phyloP scores from a whole-genome alignment of 352 stramenopile genomes.

The Phytophthora fragariaefolia region DNA sequence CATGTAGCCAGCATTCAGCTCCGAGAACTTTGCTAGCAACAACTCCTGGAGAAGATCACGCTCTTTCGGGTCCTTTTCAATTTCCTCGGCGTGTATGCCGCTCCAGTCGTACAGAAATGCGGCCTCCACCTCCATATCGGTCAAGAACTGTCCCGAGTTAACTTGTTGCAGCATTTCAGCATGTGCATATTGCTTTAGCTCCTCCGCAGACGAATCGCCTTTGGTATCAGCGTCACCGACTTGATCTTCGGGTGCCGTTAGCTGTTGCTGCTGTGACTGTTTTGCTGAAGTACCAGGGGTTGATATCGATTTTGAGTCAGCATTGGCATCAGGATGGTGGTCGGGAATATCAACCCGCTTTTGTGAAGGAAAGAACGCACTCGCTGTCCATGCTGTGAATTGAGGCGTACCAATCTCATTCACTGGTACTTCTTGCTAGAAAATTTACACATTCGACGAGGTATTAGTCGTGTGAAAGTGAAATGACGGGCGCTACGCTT shows the following conservation, averaged over 20 bases:
- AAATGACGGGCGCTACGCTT: neutral
- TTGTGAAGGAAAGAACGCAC: conserved; percentile 62
- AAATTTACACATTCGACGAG: neutral
- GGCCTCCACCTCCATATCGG: conserved; percentile 79
- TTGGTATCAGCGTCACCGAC: conserved; percentile 34
- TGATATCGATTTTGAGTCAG: conserved; percentile 18
- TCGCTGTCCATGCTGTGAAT: conserved; percentile 63
- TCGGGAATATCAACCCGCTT: conserved; percentile 24
- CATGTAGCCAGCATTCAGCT: conserved; percentile 70
- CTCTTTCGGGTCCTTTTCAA: conserved; percentile 33
- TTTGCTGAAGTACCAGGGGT: neutral
- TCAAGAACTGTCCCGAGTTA: conserved; percentile 80
- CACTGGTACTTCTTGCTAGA: conserved; percentile 79
- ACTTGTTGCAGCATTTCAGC: conserved; percentile 79
- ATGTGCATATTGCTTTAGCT: conserved; percentile 69
- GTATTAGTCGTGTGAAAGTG: neutral
- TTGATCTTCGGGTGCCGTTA: conserved; percentile 10
- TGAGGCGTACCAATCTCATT: conserved; percentile 84
- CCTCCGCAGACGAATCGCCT: conserved; percentile 40
- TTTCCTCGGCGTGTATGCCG: conserved; percentile 58
- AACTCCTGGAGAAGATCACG: conserved; percentile 63
- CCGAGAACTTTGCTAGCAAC: conserved; percentile 58
- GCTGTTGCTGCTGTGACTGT: conserved; percentile 11
- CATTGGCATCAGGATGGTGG: conserved; percentile 7
- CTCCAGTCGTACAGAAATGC: conserved; percentile 86